Evolutionary conservation across 139 green algal species (phyloP), one percentile per base, ranked within the genome.

Genomic region (Closterium sp.): DNA sequence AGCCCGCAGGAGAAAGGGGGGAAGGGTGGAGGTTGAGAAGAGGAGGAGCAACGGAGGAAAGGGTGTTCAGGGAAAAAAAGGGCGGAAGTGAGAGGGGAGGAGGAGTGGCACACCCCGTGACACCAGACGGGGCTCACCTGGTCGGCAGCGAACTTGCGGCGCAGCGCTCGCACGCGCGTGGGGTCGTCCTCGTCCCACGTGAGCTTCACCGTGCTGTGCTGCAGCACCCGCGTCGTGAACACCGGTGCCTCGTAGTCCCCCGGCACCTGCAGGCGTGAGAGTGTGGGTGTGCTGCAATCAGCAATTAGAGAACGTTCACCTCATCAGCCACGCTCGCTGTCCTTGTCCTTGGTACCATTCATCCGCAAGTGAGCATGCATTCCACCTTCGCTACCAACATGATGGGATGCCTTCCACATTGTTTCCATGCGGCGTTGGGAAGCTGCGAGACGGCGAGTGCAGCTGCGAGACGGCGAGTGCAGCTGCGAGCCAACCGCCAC

Each of bases 131-230:
- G 7, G 11, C 62, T 79, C 17, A 79, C 62, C 62, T 79, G 62
- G 62, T 79, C 2, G 62, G 17, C 17, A 27, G 28, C 79, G 34
- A 94, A 90, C 31, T 95, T 95, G 90, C 93, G 91, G 24, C 91
- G 86, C 27, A 95, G 91, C 84, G 96, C 94, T 85, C 95, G 95
- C 91, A 96, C 97, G 45, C 98, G 96, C 29, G 90, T 86, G 10
- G 96, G 96, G 85, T 99, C 97, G 31, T 97, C 97, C 10, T 96
- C 97, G 84, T 99, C 98, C 98, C 98, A 99, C 0, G 97, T 97
- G 85, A 99, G 97, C 93, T 97, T 96, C 86, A 97, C 96, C 88
- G 96, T 97, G 10, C 97, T 98, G 96, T 98, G 97, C 96, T 98
- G 96, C 92, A 99, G 95, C 32, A 97, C 97, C 22, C 93, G 93